Conservation (phyloP, 106 monocot species). For the Apostasia shenzhenica region DNA sequence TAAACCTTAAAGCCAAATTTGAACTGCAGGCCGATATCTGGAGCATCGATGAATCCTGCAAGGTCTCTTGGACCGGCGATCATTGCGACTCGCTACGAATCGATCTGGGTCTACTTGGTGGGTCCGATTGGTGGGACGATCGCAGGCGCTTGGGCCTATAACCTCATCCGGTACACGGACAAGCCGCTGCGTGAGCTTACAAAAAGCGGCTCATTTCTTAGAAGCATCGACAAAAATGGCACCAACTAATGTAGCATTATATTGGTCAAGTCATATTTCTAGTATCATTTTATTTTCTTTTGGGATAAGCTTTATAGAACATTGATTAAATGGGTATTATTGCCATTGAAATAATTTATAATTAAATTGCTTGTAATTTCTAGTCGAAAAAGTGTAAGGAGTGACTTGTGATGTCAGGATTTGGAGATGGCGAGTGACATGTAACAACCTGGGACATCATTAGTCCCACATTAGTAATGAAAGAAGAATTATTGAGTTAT, state of each 20-base stretch:
- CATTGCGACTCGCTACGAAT: conserved; percentile 29
- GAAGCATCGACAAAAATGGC: conserved; percentile 20
- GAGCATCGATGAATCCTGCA: conserved; percentile 91
- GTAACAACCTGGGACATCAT: too few relatives aligned
- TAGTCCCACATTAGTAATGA: too few relatives aligned
- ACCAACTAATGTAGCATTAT: neutral
- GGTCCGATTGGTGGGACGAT: conserved; percentile 48
- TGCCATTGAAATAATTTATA: too few relatives aligned
- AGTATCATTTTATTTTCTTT: too few relatives aligned
- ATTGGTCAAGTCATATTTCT: too few relatives aligned
- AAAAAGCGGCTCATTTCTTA: conserved; percentile 63
- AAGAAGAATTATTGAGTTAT: too few relatives aligned
- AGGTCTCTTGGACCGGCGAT: conserved; percentile 73
- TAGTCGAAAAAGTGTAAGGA: too few relatives aligned
- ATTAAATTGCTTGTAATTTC: too few relatives aligned
- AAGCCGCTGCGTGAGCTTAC: conserved; percentile 70
- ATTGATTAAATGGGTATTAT: too few relatives aligned
- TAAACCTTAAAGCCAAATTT: neutral
- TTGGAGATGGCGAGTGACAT: too few relatives aligned
- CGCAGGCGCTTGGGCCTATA: conserved; percentile 74
- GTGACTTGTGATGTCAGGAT: too few relatives aligned
- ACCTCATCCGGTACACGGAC: conserved; percentile 67
- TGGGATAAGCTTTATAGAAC: too few relatives aligned
- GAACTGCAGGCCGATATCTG: conserved; percentile 58
- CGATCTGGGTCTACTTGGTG: conserved; percentile 75